Evolutionary conservation across 2,329 filamentous ascomycete genomes (phyloP).

Genomic region (Tolypocladium tropicale): DNA sequence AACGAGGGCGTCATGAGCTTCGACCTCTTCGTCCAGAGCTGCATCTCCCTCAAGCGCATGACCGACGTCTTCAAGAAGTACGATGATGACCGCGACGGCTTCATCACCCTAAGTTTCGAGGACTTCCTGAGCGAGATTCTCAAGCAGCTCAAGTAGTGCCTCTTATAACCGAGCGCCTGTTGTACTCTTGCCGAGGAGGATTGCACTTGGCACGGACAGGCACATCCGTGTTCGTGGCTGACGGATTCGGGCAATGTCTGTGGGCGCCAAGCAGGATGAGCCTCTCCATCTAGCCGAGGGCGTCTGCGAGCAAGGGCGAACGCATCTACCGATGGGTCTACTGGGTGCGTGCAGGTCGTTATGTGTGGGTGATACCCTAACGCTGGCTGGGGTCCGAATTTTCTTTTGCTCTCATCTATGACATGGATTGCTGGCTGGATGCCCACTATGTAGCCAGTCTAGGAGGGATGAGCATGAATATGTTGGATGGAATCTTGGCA

Average conservation of each 20-base stretch:
- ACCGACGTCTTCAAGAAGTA: conserved; percentile 99
- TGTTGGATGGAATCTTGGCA: not conserved
- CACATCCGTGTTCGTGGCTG: not conserved
- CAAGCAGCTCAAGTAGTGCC: conserved; percentile 45
- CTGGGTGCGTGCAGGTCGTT: not conserved
- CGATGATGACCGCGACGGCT: conserved; percentile 92
- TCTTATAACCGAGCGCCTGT: no score
- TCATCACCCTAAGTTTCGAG: conserved; percentile 74
- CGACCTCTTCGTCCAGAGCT: conserved; percentile 94
- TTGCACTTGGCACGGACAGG: not conserved
- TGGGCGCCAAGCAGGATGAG: no score
- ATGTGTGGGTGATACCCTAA: conserved; percentile 7
- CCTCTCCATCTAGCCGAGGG: no score
- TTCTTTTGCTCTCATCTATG: not conserved
- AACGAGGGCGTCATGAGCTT: conserved; percentile 69
- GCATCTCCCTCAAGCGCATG: conserved; percentile 95
- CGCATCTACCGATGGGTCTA: not conserved
- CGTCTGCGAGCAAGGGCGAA: no score
- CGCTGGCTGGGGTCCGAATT: not conserved
- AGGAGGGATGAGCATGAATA: not conserved
- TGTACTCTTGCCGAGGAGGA: not conserved
- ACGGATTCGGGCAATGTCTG: not conserved
- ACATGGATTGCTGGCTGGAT: not conserved
- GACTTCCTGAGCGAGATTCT: conserved; percentile 65
- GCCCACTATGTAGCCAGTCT: not conserved